phyloP scores from a whole-genome alignment of 257 asterid genomes.

The Echites panduratus region DNA sequence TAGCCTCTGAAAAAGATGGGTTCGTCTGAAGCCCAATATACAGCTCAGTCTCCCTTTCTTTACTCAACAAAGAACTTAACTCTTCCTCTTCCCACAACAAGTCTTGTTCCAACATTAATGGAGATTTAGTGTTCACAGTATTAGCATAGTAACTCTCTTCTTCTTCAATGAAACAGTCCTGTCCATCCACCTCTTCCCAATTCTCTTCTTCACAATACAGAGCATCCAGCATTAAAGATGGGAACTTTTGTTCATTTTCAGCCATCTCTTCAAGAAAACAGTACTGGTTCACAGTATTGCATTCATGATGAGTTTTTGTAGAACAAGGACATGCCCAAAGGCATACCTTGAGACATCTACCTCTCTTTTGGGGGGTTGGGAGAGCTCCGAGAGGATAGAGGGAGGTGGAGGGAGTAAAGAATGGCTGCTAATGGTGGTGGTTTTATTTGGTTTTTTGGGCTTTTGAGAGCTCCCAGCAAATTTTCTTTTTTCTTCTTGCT shows the following conservation, averaged over 20 bases:
- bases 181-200: slow-evolving; percentile 27
- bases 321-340: slow-evolving; percentile 22
- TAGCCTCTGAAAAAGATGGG: slow-evolving; percentile 28
- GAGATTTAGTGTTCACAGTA: slow-evolving; percentile 8
- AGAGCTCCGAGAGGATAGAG: background rate
- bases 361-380: slow-evolving; percentile 6
- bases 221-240: slow-evolving; percentile 29
- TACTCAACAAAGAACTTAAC: slow-evolving; percentile 38
- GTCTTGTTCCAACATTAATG: slow-evolving; percentile 23
- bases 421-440: slow-evolving; percentile 15
- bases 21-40: slow-evolving; percentile 14
- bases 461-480: too few species aligned
- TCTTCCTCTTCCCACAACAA: slow-evolving; percentile 43
- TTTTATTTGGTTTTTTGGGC: slow-evolving; percentile 22
- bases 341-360: slow-evolving; percentile 33
- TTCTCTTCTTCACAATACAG: slow-evolving; percentile 46
- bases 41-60: slow-evolving; percentile 45
- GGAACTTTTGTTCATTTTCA: slow-evolving; percentile 24
- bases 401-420: slow-evolving; percentile 3
- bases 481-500: background rate
- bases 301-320: slow-evolving; percentile 27
- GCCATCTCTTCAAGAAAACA: slow-evolving; percentile 44
- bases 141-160: slow-evolving; percentile 20
- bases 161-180: slow-evolving; percentile 15
- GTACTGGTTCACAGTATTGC: slow-evolving; percentile 14